Evolutionary conservation across 352 stramenopile species (phyloP).

Genomic region (Pythium brassicae): DNA sequence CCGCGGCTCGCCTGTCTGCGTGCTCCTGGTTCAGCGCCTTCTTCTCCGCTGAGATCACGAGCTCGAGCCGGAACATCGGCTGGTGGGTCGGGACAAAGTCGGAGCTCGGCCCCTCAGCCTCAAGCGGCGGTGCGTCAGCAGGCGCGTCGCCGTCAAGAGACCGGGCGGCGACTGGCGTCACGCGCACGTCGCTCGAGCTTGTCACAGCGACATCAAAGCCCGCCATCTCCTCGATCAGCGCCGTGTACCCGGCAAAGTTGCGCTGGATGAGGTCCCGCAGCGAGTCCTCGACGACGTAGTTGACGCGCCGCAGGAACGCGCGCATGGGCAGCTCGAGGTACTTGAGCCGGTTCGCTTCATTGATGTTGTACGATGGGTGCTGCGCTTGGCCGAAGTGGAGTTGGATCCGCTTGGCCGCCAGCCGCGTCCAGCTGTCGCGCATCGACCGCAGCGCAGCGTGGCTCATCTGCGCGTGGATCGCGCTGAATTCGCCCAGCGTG

Average conservation of each 20-base stretch:
- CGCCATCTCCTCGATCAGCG: slow-evolving; percentile 67
- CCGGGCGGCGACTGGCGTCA: slow-evolving; percentile 1
- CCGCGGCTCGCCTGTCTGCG: slow-evolving; percentile 39
- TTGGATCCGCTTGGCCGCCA: slow-evolving; percentile 73
- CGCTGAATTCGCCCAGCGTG: slow-evolving; percentile 67
- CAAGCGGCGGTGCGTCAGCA: neutral
- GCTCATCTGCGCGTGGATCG: slow-evolving; percentile 62
- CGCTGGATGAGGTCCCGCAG: slow-evolving; percentile 53
- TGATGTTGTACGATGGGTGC: slow-evolving; percentile 55
- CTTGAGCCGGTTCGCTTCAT: slow-evolving; percentile 57
- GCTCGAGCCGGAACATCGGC: slow-evolving; percentile 68
- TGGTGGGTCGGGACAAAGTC: slow-evolving; percentile 31
- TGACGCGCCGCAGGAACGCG: slow-evolving; percentile 66
- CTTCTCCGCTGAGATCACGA: slow-evolving; percentile 57
- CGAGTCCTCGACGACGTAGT: slow-evolving; percentile 80
- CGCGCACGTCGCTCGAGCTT: slow-evolving; percentile 40
- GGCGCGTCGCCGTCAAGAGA: neutral
- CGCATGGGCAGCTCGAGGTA: slow-evolving; percentile 60
- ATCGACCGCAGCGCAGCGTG: slow-evolving; percentile 70
- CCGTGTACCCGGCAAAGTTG: slow-evolving; percentile 68
- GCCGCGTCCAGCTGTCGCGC: slow-evolving; percentile 71
- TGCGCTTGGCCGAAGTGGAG: slow-evolving; percentile 48
- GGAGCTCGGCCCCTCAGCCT: neutral
- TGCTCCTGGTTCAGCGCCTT: slow-evolving; percentile 49
- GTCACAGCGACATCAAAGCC: slow-evolving; percentile 49